A percentile compares a stretch with the other conserved stretches of the same genome.
These are phyloP conservation scores for Aspergillus vadensis DNA, from an alignment of 2,329 filamentous ascomycete genomes.

Conservation along the genomic window DNA sequence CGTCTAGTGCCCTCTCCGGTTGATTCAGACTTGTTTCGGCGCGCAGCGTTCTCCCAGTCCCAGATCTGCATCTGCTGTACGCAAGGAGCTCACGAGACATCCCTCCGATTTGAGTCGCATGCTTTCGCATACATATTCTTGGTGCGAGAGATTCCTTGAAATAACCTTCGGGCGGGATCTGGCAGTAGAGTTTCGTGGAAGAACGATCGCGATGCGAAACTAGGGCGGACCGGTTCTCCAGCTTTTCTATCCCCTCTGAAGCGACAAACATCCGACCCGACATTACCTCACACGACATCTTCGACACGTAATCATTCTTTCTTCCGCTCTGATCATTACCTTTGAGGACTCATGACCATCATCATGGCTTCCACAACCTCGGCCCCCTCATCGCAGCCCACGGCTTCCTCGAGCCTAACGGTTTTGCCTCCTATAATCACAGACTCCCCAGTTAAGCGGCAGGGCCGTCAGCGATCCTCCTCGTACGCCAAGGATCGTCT, in stretches of 20 bases:
- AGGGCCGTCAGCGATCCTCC: constrained; percentile 67
- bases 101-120: constrained; percentile 22
- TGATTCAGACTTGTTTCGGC: constrained; percentile 4
- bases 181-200: constrained; percentile 20
- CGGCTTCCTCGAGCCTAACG: constrained; percentile 30
- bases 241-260: constrained; percentile 18
- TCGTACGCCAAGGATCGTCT: constrained; percentile 79
- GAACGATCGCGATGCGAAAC: constrained; percentile 39
- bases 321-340: constrained; percentile 14
- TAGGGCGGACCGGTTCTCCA: constrained; percentile 33
- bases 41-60: constrained; percentile 10
- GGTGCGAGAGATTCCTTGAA: constrained; percentile 6
- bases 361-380: constrained; percentile 42
- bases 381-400: constrained; percentile 32
- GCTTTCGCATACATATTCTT: constrained; percentile 7
- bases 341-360: constrained; percentile 30
- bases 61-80: constrained; percentile 20
- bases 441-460: constrained; percentile 56
- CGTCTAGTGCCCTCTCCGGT: constrained; percentile 4
- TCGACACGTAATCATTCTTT: constrained; percentile 18
- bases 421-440: constrained; percentile 54
- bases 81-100: constrained; percentile 25
- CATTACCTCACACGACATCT: constrained; percentile 18
- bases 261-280: constrained; percentile 25
- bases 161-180: constrained; percentile 9